Evolutionary conservation across 2,329 filamentous ascomycete species (phyloP).

Genomic region (Eurotiales sp.): DNA sequence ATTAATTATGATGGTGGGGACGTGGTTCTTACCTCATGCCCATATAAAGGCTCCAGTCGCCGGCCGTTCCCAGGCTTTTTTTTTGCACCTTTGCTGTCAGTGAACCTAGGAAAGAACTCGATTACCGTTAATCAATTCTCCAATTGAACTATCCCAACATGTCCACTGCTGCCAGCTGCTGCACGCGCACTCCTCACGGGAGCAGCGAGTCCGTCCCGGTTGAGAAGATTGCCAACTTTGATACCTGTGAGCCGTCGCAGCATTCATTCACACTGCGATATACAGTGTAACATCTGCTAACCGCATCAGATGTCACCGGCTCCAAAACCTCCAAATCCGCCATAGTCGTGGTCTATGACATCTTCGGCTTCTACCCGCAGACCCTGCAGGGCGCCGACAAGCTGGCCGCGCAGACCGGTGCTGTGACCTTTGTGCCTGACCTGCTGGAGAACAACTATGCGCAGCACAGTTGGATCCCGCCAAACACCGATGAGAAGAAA

Average conservation of each 20-base stretch:
- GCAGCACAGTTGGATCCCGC: constrained; percentile 52
- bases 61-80: no score
- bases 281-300: no score
- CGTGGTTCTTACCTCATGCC: no score
- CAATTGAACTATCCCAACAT: no score
- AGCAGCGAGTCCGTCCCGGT: constrained; percentile 14
- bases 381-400: constrained; percentile 65
- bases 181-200: constrained; percentile 16
- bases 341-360: constrained; percentile 62
- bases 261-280: no score
- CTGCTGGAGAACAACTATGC: constrained; percentile 44
- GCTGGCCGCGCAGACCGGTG: constrained; percentile 35
- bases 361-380: constrained; percentile 64
- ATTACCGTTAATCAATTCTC: no score
- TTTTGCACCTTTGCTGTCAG: neutral
- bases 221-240: constrained; percentile 16
- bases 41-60: no score
- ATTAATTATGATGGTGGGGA: no score
- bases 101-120: no score
- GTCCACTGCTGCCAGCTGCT: constrained; percentile 15
- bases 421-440: constrained; percentile 42
- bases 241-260: constrained; percentile 17
- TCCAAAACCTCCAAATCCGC: constrained; percentile 52
- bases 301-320: constrained; percentile 40
- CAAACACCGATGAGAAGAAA: constrained; percentile 62